A percentile compares a stretch with the other conserved stretches of the same genome.
Evolutionary conservation across 768 basidiomycete species (phyloP).

Genomic region (Chalciporus sphaerocephalus): DNA sequence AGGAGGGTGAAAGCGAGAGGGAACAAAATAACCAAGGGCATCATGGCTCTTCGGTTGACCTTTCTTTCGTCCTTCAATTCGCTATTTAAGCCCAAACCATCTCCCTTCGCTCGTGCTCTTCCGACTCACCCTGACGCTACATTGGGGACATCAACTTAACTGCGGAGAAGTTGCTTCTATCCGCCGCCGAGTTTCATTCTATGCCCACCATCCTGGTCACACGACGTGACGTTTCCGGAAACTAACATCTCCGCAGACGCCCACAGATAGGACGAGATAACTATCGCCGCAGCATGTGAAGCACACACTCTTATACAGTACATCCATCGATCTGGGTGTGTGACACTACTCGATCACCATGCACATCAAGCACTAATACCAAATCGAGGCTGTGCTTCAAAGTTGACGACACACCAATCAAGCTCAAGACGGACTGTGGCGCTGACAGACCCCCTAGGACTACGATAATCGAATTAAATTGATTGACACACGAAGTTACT

Average conservation of each 20-base stretch:
- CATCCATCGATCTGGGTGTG: not conserved
- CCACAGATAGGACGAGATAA: constrained; percentile 2
- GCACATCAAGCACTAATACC: constrained; percentile 8
- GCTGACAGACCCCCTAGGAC: too few species aligned
- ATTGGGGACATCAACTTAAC: not conserved
- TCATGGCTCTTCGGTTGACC: not conserved
- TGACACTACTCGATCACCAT: not conserved
- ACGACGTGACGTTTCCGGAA: not conserved
- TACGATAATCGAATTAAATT: too few species aligned
- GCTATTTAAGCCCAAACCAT: not conserved
- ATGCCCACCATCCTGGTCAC: not conserved
- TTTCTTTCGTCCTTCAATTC: not conserved
- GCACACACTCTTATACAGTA: too few species aligned
- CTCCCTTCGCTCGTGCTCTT: not conserved
- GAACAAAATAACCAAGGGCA: not conserved
- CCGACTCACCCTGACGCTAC: not conserved
- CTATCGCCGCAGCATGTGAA: not conserved
- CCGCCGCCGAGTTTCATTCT: not conserved
- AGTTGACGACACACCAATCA: too few species aligned
- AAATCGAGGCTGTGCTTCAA: too few species aligned
- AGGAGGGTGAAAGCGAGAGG: not conserved
- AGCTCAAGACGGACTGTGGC: too few species aligned
- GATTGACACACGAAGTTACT: too few species aligned
- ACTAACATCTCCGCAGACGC: not conserved
- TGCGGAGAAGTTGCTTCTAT: not conserved